phyloP scores from a whole-genome alignment of 164 flowering plant species.

The Magnolia kwangsiensis region DNA sequence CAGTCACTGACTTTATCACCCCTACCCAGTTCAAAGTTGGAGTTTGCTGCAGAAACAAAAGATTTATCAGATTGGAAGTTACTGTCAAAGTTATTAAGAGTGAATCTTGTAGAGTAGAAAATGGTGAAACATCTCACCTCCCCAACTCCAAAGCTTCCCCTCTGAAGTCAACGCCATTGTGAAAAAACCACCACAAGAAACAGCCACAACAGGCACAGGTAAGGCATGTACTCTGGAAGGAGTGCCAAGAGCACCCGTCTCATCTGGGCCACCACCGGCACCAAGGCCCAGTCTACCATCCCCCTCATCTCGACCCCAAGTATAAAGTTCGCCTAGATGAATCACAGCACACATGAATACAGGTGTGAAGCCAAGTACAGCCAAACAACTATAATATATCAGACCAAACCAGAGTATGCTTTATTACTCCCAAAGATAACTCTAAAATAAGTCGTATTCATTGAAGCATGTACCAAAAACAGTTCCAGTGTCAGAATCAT shows the following conservation, averaged over 20 bases:
- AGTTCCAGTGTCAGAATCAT: background rate
- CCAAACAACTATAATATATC: background rate
- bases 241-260: constrained; percentile 76
- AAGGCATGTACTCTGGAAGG: constrained; percentile 71
- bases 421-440: too few species aligned
- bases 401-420: too few species aligned
- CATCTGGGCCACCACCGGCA: constrained; percentile 76
- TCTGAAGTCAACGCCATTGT: constrained; percentile 69
- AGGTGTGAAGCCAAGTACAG: background rate
- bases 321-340: constrained; percentile 68
- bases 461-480: too few species aligned
- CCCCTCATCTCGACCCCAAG: constrained; percentile 97
- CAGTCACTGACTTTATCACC: constrained; percentile 80
- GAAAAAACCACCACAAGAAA: constrained; percentile 90
- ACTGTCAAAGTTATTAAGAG: background rate
- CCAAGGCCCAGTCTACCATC: constrained; percentile 96
- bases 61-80: background rate
- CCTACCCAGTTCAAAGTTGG: constrained; percentile 93
- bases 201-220: constrained; percentile 68
- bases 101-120: background rate
- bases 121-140: constrained; percentile 44
- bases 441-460: too few species aligned
- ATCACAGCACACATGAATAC: background rate
- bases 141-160: constrained; percentile 96
- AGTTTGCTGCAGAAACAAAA: constrained; percentile 53